phyloP scores from a whole-genome alignment of 176 grass and related monocot species.

The Oryza rufipogon region DNA sequence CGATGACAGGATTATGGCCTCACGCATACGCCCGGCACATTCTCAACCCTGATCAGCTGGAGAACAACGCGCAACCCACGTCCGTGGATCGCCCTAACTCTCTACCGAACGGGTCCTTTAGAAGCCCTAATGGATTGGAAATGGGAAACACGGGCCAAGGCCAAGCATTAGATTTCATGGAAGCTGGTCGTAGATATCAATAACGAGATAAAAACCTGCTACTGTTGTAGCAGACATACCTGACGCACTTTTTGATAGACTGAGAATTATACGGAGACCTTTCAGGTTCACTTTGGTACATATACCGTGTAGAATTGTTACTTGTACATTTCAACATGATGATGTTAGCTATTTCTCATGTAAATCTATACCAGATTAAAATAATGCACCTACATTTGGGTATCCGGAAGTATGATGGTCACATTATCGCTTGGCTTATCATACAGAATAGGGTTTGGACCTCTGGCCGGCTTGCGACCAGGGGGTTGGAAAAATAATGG shows the following conservation, averaged over 20 bases:
- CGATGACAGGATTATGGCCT: conserved; percentile 58
- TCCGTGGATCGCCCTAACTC: conserved; percentile 16
- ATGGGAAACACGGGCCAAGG: conserved; percentile 28
- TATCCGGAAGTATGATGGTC: background rate
- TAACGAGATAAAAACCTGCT: background rate
- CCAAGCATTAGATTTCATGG: conserved; percentile 41
- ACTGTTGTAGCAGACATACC: background rate
- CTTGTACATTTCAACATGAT: background rate
- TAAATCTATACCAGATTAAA: background rate
- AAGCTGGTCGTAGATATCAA: conserved; percentile 36
- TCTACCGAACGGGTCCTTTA: background rate
- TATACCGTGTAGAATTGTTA: background rate
- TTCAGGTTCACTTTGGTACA: background rate
- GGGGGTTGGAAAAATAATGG: too few species aligned
- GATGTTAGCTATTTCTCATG: background rate
- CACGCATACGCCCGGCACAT: conserved; percentile 46
- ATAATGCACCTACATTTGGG: background rate
- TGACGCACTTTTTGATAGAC: background rate
- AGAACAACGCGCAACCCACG: conserved; percentile 19
- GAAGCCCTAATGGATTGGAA: conserved; percentile 1
- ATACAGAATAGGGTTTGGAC: too few species aligned
- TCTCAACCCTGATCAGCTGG: conserved; percentile 30
- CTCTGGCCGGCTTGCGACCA: too few species aligned
- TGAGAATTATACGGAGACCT: background rate
- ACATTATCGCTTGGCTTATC: too few species aligned